A percentile compares a stretch with the other conserved stretches of the same genome.
These are phyloP conservation scores for Didymella segeticola DNA, from an alignment of 2,329 filamentous ascomycete genomes.

Conservation along the genomic window DNA sequence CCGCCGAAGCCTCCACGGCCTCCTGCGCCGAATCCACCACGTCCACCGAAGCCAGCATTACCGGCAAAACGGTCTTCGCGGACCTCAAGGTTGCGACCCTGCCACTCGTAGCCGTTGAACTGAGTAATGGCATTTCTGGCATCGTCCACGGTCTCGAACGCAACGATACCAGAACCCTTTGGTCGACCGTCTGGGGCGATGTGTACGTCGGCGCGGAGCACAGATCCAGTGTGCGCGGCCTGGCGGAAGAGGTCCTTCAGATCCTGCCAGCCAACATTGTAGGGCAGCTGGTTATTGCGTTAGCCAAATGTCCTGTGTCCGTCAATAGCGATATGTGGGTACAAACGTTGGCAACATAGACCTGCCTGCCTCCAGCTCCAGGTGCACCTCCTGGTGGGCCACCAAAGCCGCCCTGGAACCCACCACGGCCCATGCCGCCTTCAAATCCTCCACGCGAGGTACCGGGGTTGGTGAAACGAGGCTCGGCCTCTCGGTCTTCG, in stretches of 20 bases:
- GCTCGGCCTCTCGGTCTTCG: slow-evolving; percentile 98
- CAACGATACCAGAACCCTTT: slow-evolving; percentile 96
- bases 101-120: slow-evolving; percentile 99
- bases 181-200: slow-evolving; percentile 88
- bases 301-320: slow-evolving; percentile 41
- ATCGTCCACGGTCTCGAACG: slow-evolving; percentile 93
- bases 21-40: slow-evolving; percentile 61
- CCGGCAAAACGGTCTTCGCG: slow-evolving; percentile 94
- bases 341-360: slow-evolving; percentile 98
- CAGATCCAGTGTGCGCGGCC: slow-evolving; percentile 63
- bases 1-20: slow-evolving; percentile 65
- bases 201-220: slow-evolving; percentile 96
- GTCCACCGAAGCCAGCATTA: slow-evolving; percentile 51
- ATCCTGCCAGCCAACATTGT: slow-evolving; percentile 98
- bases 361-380: slow-evolving; percentile 78
- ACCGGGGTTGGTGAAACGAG: slow-evolving; percentile 83
- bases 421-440: slow-evolving; percentile 50
- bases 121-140: slow-evolving; percentile 95
- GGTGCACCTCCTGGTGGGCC: slow-evolving; percentile 65
- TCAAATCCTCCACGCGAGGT: slow-evolving; percentile 61
- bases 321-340: slow-evolving; percentile 38
- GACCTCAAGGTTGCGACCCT: slow-evolving; percentile 90
- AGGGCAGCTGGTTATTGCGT: slow-evolving; percentile 75
- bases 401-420: slow-evolving; percentile 55
- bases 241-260: slow-evolving; percentile 98